These are phyloP conservation scores for Hanseniaspora clermontiae DNA, from an alignment of 805 yeast genomes.

Conservation along the genomic window DNA sequence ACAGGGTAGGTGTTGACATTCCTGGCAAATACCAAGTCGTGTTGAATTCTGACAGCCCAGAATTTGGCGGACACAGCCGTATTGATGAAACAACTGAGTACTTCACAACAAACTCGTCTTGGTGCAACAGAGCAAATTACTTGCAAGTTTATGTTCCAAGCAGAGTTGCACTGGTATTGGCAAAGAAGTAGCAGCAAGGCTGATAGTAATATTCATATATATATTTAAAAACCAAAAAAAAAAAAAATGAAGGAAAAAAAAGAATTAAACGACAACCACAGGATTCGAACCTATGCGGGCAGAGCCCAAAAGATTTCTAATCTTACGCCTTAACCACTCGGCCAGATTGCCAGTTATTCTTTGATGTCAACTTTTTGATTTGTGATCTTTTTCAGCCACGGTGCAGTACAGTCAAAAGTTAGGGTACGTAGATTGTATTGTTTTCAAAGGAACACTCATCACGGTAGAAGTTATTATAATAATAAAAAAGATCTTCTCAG, in stretches of 20 bases:
- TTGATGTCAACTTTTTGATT: neutral
- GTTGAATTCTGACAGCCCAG: slow-evolving; percentile 56
- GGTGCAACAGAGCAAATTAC: slow-evolving; percentile 72
- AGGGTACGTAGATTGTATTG: too few species aligned
- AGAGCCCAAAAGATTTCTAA: slow-evolving; percentile 47
- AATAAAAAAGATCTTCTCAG: too few species aligned
- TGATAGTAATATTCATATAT: too few species aligned
- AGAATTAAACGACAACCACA: slow-evolving; percentile 51
- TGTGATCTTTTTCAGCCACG: too few species aligned
- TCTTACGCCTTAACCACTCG: slow-evolving; percentile 42
- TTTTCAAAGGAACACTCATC: too few species aligned
- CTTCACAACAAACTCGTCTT: slow-evolving; percentile 58
- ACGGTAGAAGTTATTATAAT: too few species aligned
- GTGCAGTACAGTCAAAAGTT: too few species aligned
- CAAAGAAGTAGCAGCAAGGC: slow-evolving; percentile 21
- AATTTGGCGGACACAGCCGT: slow-evolving; percentile 74
- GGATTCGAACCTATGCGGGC: slow-evolving; percentile 60
- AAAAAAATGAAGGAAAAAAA: neutral
- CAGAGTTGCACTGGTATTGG: slow-evolving; percentile 55
- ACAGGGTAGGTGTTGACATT: slow-evolving; percentile 75
- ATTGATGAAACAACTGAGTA: slow-evolving; percentile 45
- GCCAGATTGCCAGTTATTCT: slow-evolving; percentile 27
- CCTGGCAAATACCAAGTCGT: slow-evolving; percentile 68
- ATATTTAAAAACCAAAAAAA: neutral
- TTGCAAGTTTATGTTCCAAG: slow-evolving; percentile 72